Evolutionary conservation across 2,329 filamentous ascomycete species (phyloP).

Genomic region (Hypoxylon sp.): DNA sequence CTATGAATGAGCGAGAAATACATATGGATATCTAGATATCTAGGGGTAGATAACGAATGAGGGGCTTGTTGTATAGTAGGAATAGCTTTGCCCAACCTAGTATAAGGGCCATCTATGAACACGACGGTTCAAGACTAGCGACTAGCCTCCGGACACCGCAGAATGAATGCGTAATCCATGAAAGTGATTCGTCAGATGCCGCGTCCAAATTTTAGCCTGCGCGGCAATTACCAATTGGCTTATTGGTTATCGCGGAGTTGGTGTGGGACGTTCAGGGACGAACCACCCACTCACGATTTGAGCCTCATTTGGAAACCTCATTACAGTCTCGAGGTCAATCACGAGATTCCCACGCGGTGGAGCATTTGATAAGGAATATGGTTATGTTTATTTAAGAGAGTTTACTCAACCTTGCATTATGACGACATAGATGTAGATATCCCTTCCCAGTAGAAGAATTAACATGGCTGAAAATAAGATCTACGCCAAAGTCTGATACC

Average conservation of each 20-base stretch:
- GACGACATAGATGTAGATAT: not conserved
- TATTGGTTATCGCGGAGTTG: constrained; percentile 10
- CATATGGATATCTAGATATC: not conserved
- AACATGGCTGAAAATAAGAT: constrained; percentile 2
- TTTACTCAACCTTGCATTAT: not conserved
- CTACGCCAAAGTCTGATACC: constrained; percentile 13
- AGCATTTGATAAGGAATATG: not conserved
- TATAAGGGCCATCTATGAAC: constrained; percentile 16
- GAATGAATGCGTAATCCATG: not conserved
- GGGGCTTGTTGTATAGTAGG: constrained; percentile 27
- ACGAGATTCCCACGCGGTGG: constrained; percentile 13
- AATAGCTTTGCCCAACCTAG: constrained; percentile 15
- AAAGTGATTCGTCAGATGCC: constrained; percentile 5
- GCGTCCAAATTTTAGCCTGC: constrained; percentile 5
- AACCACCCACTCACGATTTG: constrained; percentile 26
- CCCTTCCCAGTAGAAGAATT: not conserved
- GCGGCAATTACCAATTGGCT: constrained; percentile 30
- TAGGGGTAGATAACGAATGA: constrained; percentile 12
- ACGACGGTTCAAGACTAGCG: constrained; percentile 15
- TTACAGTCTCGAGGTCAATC: constrained; percentile 2
- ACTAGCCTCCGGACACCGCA: constrained; percentile 22
- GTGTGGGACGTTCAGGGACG: constrained; percentile 20
- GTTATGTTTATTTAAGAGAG: constrained; percentile 3
- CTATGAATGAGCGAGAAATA: constrained; percentile 48
- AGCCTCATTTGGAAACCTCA: constrained; percentile 31